Base-by-base conservation (phyloP, 208 protist species). In the Leishmania braziliensis region DNA sequence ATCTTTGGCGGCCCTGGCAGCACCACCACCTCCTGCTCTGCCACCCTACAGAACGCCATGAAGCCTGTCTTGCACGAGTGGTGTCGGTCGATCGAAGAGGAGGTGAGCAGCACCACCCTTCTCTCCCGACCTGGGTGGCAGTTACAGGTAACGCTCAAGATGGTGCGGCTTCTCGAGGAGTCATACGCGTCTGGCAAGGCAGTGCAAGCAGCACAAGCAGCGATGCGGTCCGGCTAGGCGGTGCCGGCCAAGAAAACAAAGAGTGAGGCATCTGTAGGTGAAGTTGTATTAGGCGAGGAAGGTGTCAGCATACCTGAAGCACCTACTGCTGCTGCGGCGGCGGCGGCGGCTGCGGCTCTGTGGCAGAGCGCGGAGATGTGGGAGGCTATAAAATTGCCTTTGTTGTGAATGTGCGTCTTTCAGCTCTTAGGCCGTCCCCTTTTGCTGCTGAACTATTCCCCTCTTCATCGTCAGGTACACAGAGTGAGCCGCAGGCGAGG, bases 1-100 rank as follows among this genome's bases (percentile, higher is more conserved):
- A 6, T 29, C 33, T 65, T 51, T 65, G 39, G 74, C 56, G 39
- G 39, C 56, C 9, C 56, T 48, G 74, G 53, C 8, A 51, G 16
- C 56, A 26, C 56, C 36, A 43, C 36, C 20, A 51, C 62, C 6
- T 77, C 81, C 18, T 85, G 70, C 60, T 78, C 76, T 18, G 77
- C 81, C 3, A 29, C 77, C 1, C 58, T 81, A 39, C 75, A 81
- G 60, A 81, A 78, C 63, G 71, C 77, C 20, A 81, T 85, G 77
- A 80, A 81, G 70, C 81, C 81, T 36, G 48, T 85, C 8, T 18
- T 85, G 62, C 75, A 81, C 62, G 81, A 85, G 75, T 81, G 75
- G 81, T 85, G 77, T 46, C 81, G 77, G 2, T 56, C 75, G 16
- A 58, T 69, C 9, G 81, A 81, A 10, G 26, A 77, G 18, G 77